Evolutionary conservation across 306 rosid species (phyloP).

Genomic region (Fagus sylvatica): DNA sequence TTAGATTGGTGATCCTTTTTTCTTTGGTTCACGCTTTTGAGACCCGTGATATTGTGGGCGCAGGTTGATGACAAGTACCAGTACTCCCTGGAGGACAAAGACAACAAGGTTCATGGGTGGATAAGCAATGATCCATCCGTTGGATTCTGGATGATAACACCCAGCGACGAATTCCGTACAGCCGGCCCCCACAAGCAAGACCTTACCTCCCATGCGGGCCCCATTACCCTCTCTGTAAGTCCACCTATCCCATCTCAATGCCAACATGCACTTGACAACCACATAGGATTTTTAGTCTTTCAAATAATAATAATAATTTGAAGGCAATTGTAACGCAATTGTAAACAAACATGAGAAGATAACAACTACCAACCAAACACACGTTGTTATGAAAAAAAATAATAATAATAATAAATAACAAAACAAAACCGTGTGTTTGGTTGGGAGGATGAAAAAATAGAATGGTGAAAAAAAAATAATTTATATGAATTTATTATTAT

Average conservation of each 20-base stretch:
- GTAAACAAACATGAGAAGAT: too few species aligned
- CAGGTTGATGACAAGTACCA: slow-evolving; percentile 94
- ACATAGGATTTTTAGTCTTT: too few species aligned
- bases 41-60: neutral
- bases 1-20: too few species aligned
- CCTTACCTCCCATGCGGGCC: slow-evolving; percentile 89
- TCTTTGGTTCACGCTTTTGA: neutral
- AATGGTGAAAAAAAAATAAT: too few species aligned
- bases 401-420: too few species aligned
- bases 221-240: slow-evolving; percentile 66
- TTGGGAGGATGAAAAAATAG: too few species aligned
- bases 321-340: too few species aligned
- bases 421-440: too few species aligned
- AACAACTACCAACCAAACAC: too few species aligned
- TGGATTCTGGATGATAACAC: slow-evolving; percentile 88
- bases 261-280: neutral
- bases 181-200: slow-evolving; percentile 82
- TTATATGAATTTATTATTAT: too few species aligned
- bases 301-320: too few species aligned
- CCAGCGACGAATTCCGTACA: slow-evolving; percentile 68
- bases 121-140: slow-evolving; percentile 30
- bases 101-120: slow-evolving; percentile 76
- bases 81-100: slow-evolving; percentile 55
- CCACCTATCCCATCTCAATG: neutral
- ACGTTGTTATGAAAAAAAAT: too few species aligned